Evolutionary conservation across 768 basidiomycete species (phyloP).

Genomic region (Dacryopinax spathularia): DNA sequence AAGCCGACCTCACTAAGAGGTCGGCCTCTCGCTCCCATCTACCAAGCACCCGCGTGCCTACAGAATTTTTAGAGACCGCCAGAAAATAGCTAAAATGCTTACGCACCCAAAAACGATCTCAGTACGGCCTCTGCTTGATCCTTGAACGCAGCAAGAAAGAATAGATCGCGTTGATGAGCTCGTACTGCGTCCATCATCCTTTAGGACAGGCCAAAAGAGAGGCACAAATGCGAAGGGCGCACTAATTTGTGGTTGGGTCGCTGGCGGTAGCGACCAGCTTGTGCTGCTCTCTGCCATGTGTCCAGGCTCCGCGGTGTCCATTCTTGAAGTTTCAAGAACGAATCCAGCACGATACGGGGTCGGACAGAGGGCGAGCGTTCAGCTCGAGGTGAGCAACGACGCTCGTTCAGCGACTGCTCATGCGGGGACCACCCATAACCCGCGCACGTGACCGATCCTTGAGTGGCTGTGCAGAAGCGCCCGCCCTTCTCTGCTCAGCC

Average conservation of each 20-base stretch:
- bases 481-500: constrained; percentile 10
- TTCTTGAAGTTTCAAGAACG: constrained; percentile 1
- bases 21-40: constrained; percentile 75
- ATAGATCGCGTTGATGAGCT: constrained; percentile 70
- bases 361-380: no score
- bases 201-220: constrained; percentile 3
- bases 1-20: constrained; percentile 47
- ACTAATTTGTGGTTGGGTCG: constrained; percentile 83
- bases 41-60: constrained; percentile 67
- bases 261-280: constrained; percentile 41
- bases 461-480: background rate
- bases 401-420: no score
- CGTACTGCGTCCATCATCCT: constrained; percentile 39
- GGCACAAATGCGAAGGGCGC: constrained; percentile 21
- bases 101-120: constrained; percentile 61
- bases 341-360: no score
- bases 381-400: no score
- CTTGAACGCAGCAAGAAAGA: constrained; percentile 56
- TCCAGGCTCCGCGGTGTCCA: background rate
- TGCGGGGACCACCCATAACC: no score
- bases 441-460: background rate
- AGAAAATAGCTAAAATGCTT: constrained; percentile 8
- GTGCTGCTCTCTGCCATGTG: background rate
- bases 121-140: constrained; percentile 64
- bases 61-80: background rate